Base-by-base conservation (phyloP, 768 basidiomycete genomes). In the Suillus subluteus region DNA sequence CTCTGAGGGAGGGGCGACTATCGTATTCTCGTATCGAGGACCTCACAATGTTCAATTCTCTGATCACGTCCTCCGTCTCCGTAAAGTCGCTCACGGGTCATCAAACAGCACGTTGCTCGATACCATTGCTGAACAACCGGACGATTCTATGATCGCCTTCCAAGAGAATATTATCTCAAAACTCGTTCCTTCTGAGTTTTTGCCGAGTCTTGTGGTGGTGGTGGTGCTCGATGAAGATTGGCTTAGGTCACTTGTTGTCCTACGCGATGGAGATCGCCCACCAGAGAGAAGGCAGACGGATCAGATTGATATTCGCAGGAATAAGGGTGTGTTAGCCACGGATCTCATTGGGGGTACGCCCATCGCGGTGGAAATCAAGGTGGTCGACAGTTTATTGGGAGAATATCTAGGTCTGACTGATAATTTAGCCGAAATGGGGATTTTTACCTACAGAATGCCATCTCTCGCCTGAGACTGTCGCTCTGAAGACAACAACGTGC, bases 341-440 rank as follows among this genome's bases (percentile, higher is more conserved):
- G 91, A 98, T 78, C 85, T 96, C 43, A 83, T 96, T 12, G 87
- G 89, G 38, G 84, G 86, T 9, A 70, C 82, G 59, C 67, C 74
- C 6, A 77, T 95, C 55, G 87, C 91, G 3, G 84, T 98, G 4
- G 97, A 98, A 80, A 94, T 98, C 77, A 99, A 99, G 88, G 97
- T 94, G 66, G 67, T 75, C 67, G 62, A 56, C 35, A 56, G 54
- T 37, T 32, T 30, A 23, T 68, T 62, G 32, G 18, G 58, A 44
- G 48, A 23, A 38, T 58, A n/a, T 40, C 35, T 55, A 50, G 55
- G 32, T 63, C 43, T 67, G 32, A 70, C 54, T 61, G 23, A 64
- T 59, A 44, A 40, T 43, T 18, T 63, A 98, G 97, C 97, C 97
- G 40, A 99, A 99, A 82, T 99, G 97, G 96, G 95, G 89, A 4